Evolutionary conservation across 2,329 filamentous ascomycete species (phyloP).

Genomic region (Colletotrichum tropicale): DNA sequence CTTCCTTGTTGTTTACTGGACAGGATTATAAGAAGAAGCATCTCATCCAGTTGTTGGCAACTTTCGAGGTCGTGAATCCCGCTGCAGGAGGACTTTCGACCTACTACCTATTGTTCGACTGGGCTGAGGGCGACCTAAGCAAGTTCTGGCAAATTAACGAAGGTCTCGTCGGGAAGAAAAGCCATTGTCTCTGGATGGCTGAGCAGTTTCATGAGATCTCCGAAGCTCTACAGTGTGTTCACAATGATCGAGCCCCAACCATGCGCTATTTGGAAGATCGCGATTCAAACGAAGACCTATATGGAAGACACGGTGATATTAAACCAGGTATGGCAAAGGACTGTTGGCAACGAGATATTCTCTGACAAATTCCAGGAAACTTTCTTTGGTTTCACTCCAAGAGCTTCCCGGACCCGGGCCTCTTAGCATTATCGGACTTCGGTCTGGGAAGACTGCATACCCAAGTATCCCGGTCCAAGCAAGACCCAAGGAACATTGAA

Average conservation of each 20-base stretch:
- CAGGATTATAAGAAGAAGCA: neutral
- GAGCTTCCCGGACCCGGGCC: neutral
- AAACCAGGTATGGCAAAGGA: neutral
- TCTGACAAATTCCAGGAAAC: neutral
- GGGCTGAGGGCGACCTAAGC: neutral
- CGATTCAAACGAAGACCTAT: neutral
- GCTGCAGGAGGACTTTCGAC: neutral
- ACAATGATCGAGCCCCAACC: neutral
- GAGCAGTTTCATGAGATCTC: neutral
- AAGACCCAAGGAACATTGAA: neutral
- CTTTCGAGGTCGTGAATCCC: neutral
- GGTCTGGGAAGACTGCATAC: neutral
- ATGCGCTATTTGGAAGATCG: neutral
- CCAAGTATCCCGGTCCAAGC: neutral
- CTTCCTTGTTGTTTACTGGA: neutral
- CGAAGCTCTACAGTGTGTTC: neutral
- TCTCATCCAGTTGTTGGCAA: slow-evolving; percentile 1
- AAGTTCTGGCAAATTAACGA: slow-evolving; percentile 6
- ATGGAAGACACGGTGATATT: slow-evolving; percentile 5
- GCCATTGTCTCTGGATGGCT: slow-evolving; percentile 2
- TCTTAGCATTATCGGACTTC: neutral
- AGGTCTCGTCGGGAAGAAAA: neutral
- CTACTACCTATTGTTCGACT: neutral
- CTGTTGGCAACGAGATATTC: neutral
- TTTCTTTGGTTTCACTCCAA: neutral